These are phyloP conservation scores for Metroxylon sagu DNA, from an alignment of 176 grass and related monocot genomes.

Conservation along the genomic window DNA sequence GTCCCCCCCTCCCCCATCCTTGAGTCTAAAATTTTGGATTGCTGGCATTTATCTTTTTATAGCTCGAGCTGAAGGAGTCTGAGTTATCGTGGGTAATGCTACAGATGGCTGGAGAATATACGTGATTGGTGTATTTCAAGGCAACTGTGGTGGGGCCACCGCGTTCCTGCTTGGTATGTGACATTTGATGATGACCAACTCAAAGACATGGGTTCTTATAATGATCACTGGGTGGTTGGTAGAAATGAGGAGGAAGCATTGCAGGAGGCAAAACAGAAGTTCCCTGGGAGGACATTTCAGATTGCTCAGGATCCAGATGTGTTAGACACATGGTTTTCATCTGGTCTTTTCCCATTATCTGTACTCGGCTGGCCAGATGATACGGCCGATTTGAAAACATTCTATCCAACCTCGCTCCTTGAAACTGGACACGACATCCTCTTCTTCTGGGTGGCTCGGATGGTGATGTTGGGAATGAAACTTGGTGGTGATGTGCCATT, in stretches of 20 bases:
- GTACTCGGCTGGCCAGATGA: conserved; percentile 79
- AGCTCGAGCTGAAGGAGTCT: background rate
- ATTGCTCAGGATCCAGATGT: conserved; percentile 89
- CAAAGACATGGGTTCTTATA: conserved; percentile 50
- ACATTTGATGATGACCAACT: conserved; percentile 54
- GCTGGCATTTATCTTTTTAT: no score
- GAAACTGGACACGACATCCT: conserved; percentile 87
- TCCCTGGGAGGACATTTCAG: conserved; percentile 45
- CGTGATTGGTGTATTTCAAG: conserved; percentile 93
- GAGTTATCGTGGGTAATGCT: background rate
- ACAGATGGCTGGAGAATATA: conserved; percentile 90
- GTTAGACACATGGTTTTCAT: conserved; percentile 88
- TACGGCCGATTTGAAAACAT: conserved; percentile 52
- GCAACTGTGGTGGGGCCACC: conserved; percentile 95
- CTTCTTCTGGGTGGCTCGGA: conserved; percentile 91
- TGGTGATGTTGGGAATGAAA: conserved; percentile 94
- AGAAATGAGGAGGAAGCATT: conserved; percentile 67
- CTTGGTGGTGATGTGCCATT: conserved; percentile 80
- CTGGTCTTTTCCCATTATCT: conserved; percentile 80
- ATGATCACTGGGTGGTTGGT: conserved; percentile 74
- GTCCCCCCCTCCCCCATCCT: conserved; percentile 7
- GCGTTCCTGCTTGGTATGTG: conserved; percentile 77
- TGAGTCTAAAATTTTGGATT: no score
- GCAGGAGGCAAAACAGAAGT: conserved; percentile 49
- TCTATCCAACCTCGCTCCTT: conserved; percentile 82